A percentile compares a stretch with the other conserved stretches of the same genome.
Conservation (phyloP, 2,329 filamentous ascomycete species). For the Xylariomycetidae sp. region DNA sequence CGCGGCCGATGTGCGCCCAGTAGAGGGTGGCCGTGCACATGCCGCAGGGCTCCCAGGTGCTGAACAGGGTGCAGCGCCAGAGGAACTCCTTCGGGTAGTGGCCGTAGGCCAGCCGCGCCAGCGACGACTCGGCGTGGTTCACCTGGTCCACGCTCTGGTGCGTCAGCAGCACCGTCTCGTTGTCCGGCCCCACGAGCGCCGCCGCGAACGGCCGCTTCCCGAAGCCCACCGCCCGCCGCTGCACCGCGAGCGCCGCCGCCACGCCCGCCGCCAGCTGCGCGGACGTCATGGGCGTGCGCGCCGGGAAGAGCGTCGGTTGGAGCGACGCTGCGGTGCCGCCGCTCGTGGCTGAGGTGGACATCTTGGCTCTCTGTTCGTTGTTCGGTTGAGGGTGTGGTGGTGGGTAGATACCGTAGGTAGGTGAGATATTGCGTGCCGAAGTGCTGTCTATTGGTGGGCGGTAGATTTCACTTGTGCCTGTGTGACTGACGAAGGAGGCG, state of each 20-base stretch:
- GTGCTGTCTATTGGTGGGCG: too few species aligned
- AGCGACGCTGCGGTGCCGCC: slow-evolving; percentile 7
- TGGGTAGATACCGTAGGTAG: too few species aligned
- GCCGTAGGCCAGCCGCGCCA: slow-evolving; percentile 42
- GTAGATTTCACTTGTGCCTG: too few species aligned
- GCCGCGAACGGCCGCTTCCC: slow-evolving; percentile 46
- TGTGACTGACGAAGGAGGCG: too few species aligned
- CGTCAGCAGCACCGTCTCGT: slow-evolving; percentile 40
- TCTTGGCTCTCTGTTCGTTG: slow-evolving; percentile 4
- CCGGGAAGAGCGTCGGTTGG: slow-evolving; percentile 29
- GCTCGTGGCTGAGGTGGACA: slow-evolving; percentile 7
- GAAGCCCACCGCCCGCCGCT: slow-evolving; percentile 38
- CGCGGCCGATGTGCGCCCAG: slow-evolving; percentile 49
- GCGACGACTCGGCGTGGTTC: slow-evolving; percentile 46
- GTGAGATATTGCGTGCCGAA: too few species aligned
- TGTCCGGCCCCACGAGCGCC: slow-evolving; percentile 43
- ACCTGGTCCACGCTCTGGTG: slow-evolving; percentile 49
- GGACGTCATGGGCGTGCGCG: slow-evolving; percentile 29
- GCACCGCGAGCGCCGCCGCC: slow-evolving; percentile 34
- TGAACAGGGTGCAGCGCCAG: slow-evolving; percentile 44
- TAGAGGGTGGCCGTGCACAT: slow-evolving; percentile 39
- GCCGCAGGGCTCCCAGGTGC: slow-evolving; percentile 51
- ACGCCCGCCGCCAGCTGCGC: slow-evolving; percentile 36
- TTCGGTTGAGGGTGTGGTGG: too few species aligned
- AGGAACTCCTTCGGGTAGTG: slow-evolving; percentile 46